Base-by-base conservation (phyloP, 139 green algal species). In the Nannochloris sp. region DNA sequence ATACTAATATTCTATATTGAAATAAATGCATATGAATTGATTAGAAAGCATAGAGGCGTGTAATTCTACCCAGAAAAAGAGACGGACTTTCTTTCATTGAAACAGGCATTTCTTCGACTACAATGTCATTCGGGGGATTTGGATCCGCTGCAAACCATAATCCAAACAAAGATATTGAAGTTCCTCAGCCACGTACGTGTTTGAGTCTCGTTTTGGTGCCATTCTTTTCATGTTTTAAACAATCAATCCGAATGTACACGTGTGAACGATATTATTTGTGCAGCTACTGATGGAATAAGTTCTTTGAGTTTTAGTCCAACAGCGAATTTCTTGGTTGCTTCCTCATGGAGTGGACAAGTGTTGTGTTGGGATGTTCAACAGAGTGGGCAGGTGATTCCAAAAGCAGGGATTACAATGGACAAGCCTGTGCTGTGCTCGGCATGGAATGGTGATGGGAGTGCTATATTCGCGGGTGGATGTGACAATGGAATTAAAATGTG, bases 401-500 rank as follows among this genome's bases (percentile, higher is more conserved):
- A 97, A 73, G 85, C 86, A 12, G 78, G 81, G n/a, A 82, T 81
- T 37, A 72, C 74, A 10, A 72, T 83, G 23, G 80, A 93, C 53
- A 78, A 88, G 56, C 92, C 93, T 26, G 74, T 95, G 20, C 75
- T 98, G 20, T 94, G 86, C 60, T 87, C 67, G 44, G 79, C 74
- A 0, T 98, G 91, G 91, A 89, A 80, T 55, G 58, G 71, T 6
- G 91, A 97, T 69, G 93, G 93, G 30, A 73, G 61, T 12, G 74
- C 75, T 0, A 83, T 95, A 16, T 92, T 92, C 63, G 73, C 69
- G 17, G 76, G 77, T 75, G 85, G 92, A 37, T 96, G 87, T 64
- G 91, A 97, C 79, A 95, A 94, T 51, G 79, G 81, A 16, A 93
- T 86, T 3, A 91, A 93, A 68, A 84, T 96, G 63, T 98, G 93